phyloP scores from a whole-genome alignment of 2,329 filamentous ascomycete species.

The Aureobasidium namibiae region DNA sequence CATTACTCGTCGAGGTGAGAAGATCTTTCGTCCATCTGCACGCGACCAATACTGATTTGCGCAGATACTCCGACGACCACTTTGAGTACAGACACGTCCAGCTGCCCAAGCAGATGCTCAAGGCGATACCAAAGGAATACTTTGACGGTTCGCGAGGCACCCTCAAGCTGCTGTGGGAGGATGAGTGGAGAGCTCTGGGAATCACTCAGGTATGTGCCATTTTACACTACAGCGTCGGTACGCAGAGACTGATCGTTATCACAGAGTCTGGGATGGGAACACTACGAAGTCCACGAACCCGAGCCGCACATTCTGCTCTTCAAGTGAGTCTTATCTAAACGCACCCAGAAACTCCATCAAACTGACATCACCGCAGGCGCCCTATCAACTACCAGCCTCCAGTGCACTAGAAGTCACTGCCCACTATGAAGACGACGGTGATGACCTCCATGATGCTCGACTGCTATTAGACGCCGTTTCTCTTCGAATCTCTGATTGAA shows the following conservation, averaged over 20 bases:
- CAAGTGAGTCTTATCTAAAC: constrained; percentile 61
- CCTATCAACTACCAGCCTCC: constrained; percentile 79
- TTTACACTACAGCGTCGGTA: neutral
- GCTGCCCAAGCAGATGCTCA: constrained; percentile 96
- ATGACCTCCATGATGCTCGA: constrained; percentile 6
- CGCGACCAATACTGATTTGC: neutral
- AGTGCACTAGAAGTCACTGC: constrained; percentile 16
- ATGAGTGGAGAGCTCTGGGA: constrained; percentile 93
- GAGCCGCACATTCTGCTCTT: constrained; percentile 98
- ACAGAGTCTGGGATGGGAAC: constrained; percentile 96
- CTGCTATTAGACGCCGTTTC: neutral
- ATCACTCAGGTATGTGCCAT: constrained; percentile 79
- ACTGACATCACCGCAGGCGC: constrained; percentile 45
- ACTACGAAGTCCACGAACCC: constrained; percentile 98
- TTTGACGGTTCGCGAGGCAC: constrained; percentile 85
- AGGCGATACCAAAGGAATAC: constrained; percentile 90
- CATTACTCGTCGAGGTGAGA: constrained; percentile 86
- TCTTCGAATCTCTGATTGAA: neutral
- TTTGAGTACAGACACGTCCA: constrained; percentile 98
- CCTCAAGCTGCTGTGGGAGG: constrained; percentile 93
- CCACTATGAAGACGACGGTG: constrained; percentile 5
- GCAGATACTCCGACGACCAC: constrained; percentile 83
- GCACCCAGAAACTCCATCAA: neutral
- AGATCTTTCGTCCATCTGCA: neutral
- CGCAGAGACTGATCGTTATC: neutral